phyloP scores from a whole-genome alignment of 2,329 filamentous ascomycete species.

The Coniochaeta sp. region DNA sequence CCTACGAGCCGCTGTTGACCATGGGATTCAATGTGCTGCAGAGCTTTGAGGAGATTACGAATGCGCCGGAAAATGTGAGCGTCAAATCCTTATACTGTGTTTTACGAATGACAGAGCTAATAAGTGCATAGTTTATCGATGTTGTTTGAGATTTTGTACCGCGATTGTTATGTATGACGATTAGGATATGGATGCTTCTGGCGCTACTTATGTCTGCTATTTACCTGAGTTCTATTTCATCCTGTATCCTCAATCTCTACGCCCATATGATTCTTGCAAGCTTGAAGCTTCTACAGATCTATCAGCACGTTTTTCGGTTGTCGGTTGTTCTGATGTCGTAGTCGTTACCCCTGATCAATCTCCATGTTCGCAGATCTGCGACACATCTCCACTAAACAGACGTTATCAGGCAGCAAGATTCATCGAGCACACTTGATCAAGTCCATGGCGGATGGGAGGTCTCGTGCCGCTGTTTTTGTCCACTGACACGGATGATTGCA shows the following conservation, averaged over 20 bases:
- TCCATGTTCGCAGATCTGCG: background rate
- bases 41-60: constrained; percentile 74
- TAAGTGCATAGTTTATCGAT: background rate
- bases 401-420: background rate
- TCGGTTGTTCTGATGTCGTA: background rate
- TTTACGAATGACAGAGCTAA: background rate
- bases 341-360: background rate
- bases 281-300: background rate
- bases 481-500: background rate
- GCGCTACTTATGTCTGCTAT: background rate
- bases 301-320: background rate
- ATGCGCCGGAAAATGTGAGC: constrained; percentile 47
- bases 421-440: background rate
- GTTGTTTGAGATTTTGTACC: background rate
- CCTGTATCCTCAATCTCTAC: background rate
- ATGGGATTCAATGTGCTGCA: constrained; percentile 79
- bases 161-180: background rate
- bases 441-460: background rate
- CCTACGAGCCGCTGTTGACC: constrained; percentile 62
- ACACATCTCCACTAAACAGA: background rate
- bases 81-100: background rate
- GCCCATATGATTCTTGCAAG: background rate
- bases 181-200: background rate
- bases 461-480: background rate
- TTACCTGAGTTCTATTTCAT: background rate